Evolutionary conservation across 768 basidiomycete species (phyloP).

Genomic region (Mycena metata): DNA sequence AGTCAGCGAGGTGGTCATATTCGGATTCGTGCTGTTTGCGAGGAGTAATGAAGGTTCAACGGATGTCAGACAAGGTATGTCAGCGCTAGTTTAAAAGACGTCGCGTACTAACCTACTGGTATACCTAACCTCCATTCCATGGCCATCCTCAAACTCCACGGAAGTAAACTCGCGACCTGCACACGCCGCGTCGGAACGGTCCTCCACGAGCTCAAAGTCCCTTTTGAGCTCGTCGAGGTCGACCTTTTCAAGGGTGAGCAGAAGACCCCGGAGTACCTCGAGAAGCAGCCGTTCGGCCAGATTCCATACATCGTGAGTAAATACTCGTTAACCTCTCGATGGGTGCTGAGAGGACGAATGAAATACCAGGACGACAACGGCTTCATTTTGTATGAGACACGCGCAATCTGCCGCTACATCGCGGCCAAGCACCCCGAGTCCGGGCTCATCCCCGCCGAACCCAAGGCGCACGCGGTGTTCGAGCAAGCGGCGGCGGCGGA

Average conservation of each 20-base stretch:
- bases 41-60: too few species aligned
- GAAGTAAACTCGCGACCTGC: slow-evolving; percentile 11
- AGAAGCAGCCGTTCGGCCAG: slow-evolving; percentile 64
- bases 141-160: slow-evolving; percentile 32
- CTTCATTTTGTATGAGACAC: slow-evolving; percentile 61
- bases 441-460: slow-evolving; percentile 55
- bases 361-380: slow-evolving; percentile 56
- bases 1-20: too few species aligned
- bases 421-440: slow-evolving; percentile 55
- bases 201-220: slow-evolving; percentile 28
- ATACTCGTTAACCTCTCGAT: neutral
- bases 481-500: slow-evolving; percentile 34
- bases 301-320: slow-evolving; percentile 38
- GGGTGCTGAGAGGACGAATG: too few species aligned
- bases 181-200: slow-evolving; percentile 33
- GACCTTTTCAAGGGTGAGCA: slow-evolving; percentile 50
- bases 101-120: too few species aligned
- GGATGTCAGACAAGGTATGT: too few species aligned
- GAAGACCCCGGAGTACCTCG: slow-evolving; percentile 48
- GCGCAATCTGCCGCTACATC: slow-evolving; percentile 63
- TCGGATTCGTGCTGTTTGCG: too few species aligned
- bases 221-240: slow-evolving; percentile 35
- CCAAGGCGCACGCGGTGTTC: slow-evolving; percentile 45
- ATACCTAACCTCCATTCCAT: too few species aligned
- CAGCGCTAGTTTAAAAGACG: too few species aligned